phyloP scores from a whole-genome alignment of 1,139 yeast genomes.

The Zhuliangozyma parablackwelliae region DNA sequence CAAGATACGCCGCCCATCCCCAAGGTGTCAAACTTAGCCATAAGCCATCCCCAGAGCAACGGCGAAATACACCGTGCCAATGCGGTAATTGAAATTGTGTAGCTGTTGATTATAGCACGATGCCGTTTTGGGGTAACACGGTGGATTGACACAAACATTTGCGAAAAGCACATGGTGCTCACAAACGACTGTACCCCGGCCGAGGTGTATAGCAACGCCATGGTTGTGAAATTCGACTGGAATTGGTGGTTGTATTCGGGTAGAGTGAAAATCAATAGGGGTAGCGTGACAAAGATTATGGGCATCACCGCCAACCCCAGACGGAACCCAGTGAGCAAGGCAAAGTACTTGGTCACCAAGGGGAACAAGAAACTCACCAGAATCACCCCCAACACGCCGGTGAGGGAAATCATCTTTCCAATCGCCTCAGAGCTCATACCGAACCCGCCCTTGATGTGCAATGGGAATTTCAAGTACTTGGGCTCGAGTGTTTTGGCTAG shows the following conservation, averaged over 20 bases:
- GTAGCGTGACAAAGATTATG: constrained; percentile 43
- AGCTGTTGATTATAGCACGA: constrained; percentile 48
- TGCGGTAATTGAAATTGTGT: constrained; percentile 47
- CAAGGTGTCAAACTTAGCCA: constrained; percentile 42
- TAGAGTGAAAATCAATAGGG: constrained; percentile 45
- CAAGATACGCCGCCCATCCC: constrained; percentile 48
- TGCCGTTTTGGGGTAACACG: constrained; percentile 47
- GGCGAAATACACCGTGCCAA: constrained; percentile 59
- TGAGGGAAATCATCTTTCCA: constrained; percentile 51
- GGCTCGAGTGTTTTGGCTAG: constrained; percentile 43
- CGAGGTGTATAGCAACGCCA: constrained; percentile 17
- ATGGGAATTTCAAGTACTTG: constrained; percentile 33
- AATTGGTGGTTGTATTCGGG: constrained; percentile 24
- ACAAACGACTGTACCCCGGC: constrained; percentile 18
- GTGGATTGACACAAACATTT: constrained; percentile 42
- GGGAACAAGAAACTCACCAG: constrained; percentile 52
- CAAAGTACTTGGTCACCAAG: constrained; percentile 45
- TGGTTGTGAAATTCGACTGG: constrained; percentile 18
- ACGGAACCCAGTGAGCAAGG: constrained; percentile 42
- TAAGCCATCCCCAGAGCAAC: constrained; percentile 51
- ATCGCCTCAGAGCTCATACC: constrained; percentile 41
- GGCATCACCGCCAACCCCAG: constrained; percentile 42
- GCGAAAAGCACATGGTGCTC: constrained; percentile 43
- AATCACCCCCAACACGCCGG: constrained; percentile 55
- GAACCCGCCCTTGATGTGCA: constrained; percentile 26